Percentiles rank a stretch among this genome's conserved stretches.
Conservation (phyloP, 2,329 filamentous ascomycete genomes). For the Scedosporium minutisporum region DNA sequence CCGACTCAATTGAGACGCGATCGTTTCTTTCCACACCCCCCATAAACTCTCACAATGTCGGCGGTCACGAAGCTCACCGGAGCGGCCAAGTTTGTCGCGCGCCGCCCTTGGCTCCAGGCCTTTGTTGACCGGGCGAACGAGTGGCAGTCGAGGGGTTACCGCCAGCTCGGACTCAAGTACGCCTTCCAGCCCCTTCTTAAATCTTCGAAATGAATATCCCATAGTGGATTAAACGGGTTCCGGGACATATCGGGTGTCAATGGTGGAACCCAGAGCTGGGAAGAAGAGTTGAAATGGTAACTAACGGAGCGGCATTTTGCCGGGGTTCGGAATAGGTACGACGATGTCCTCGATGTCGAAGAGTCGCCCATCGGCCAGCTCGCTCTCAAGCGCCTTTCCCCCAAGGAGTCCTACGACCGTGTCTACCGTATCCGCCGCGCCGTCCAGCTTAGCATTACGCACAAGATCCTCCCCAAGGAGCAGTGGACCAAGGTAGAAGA, state of each 20-base stretch:
- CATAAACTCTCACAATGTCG: conserved; percentile 2
- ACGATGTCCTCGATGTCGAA: conserved; percentile 84
- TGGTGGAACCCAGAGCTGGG: neutral
- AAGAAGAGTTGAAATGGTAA: neutral
- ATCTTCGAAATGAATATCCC: neutral
- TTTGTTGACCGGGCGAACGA: neutral
- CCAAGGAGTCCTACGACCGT: conserved; percentile 91
- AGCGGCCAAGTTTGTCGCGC: neutral
- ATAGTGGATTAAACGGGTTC: neutral
- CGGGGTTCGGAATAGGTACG: conserved; percentile 55
- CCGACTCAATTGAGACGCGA: neutral
- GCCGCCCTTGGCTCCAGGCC: conserved; percentile 4
- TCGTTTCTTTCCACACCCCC: neutral
- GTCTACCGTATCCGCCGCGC: conserved; percentile 95
- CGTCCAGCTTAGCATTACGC: conserved; percentile 62
- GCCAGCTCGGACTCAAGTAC: conserved; percentile 6
- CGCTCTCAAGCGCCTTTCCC: conserved; percentile 80
- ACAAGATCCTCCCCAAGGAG: conserved; percentile 54
- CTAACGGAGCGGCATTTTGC: conserved; percentile 19
- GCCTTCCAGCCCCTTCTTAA: neutral
- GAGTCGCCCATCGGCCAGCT: conserved; percentile 79
- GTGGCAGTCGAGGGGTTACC: conserved; percentile 4
- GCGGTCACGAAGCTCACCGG: conserved; percentile 1
- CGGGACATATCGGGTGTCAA: neutral
- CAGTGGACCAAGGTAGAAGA: conserved; percentile 51